phyloP scores from a whole-genome alignment of 140 eudicot genomes.

The Ambrosia hybrid region DNA sequence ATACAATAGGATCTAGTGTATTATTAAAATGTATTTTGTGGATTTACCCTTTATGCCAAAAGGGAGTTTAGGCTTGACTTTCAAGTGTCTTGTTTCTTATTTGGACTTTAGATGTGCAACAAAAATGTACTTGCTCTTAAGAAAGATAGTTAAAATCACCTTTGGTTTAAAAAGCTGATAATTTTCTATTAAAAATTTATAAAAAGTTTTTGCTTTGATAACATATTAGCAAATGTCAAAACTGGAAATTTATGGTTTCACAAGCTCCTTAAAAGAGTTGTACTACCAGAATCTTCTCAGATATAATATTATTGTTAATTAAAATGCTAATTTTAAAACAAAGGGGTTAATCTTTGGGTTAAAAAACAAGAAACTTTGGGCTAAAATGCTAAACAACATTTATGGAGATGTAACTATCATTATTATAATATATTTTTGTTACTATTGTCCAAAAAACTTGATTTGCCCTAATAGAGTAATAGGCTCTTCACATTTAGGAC shows the following conservation, averaged over 20 bases:
- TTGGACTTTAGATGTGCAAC: neutral
- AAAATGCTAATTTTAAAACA: neutral
- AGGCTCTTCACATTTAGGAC: neutral
- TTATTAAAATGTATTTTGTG: neutral
- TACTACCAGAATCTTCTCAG: constrained; percentile 23
- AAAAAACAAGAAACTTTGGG: too few species aligned
- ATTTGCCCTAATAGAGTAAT: neutral
- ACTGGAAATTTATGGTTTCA: neutral
- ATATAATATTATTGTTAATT: neutral
- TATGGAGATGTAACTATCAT: neutral
- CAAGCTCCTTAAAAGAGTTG: constrained; percentile 18
- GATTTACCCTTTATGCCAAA: neutral
- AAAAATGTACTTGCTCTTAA: neutral
- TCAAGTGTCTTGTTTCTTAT: neutral
- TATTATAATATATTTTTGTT: neutral
- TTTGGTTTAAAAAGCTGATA: neutral
- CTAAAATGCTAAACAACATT: neutral
- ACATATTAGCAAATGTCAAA: neutral
- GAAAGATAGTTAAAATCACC: neutral
- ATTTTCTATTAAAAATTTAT: neutral
- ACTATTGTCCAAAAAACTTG: neutral
- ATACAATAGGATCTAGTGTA: neutral
- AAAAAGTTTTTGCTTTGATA: constrained; percentile 1
- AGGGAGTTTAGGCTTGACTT: constrained; percentile 5
- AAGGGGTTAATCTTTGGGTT: neutral